Evolutionary conservation across 768 basidiomycete species (phyloP), one percentile per base, ranked within the genome.

Genomic region (Gautieria morchelliformis): DNA sequence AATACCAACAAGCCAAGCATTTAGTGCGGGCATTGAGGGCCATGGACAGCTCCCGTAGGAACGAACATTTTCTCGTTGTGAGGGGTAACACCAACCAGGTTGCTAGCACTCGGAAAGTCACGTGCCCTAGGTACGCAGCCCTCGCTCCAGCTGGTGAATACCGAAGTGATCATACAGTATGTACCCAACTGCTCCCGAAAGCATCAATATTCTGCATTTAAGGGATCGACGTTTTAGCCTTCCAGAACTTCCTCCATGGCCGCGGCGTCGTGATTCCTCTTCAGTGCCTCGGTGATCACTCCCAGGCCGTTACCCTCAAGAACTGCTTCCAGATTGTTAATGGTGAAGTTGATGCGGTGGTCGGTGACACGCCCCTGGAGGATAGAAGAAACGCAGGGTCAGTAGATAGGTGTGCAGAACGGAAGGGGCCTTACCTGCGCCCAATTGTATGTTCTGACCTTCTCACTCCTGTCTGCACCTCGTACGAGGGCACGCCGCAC

Each of bases 391-490:
- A 14, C 27, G 27, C 27, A 50, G 33, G 44, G 11, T 45, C 20
- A 22, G 8, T 41, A 49, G 40, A 30, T 27, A 14, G 12, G 17
- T 42, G 3, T n/a, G 20, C 39, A 54, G 20, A 7, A 54, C 60
- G 40, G 19, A 47, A 42, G 49, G 12, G n/a, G 39, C 59, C 72
- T 10, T 50, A 80, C 91, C 76, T 93, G 93, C 1, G 91, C 81
- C 68, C 85, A 94, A 64, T 96, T 97, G 70, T 97, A 98, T 4
- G 96, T 98, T 60, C 96, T 75, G 58, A 98, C 88, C 68, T 97
- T 98, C 66, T 97, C 93, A 63, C 90, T 91, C 20, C 96, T 75
- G 66, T 94, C 93, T 1, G 84, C 85, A 0, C 85, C 83, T 44
- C 82, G 81, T 9, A 98, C 85, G 46, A 97, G 83, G 60, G 73